Percentiles rank a stretch among this genome's conserved stretches.
Conservation (phyloP, 345 rosid genomes). For the Syzygium aromaticum region DNA sequence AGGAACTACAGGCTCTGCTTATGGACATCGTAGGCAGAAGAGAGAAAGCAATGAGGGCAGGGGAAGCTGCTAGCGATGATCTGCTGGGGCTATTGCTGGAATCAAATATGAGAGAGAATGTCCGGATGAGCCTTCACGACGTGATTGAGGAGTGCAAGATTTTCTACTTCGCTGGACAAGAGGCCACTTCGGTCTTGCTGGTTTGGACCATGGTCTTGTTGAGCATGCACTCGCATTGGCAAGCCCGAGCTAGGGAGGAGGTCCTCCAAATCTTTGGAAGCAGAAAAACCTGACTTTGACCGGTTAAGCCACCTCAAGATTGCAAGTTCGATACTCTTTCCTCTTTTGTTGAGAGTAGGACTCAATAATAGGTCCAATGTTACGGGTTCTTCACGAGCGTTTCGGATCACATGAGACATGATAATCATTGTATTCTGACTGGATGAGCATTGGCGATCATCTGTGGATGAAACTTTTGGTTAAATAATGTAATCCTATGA, state of each 20-base stretch:
- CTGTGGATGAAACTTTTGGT: too few species aligned
- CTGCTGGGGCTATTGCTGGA: constrained; percentile 38
- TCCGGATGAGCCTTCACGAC: constrained; percentile 27
- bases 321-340: constrained; percentile 15
- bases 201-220: constrained; percentile 52
- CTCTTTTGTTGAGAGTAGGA: too few species aligned
- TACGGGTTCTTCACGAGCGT: too few species aligned
- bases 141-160: constrained; percentile 57
- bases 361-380: too few species aligned
- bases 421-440: too few species aligned
- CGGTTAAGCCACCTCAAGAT: constrained; percentile 34
- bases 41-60: constrained; percentile 21
- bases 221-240: constrained; percentile 49
- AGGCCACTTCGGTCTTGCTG: constrained; percentile 44
- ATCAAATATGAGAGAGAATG: constrained; percentile 23
- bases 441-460: constrained; percentile 8
- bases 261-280: constrained; percentile 36
- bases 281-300: constrained; percentile 10
- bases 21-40: constrained; percentile 23
- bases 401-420: too few species aligned
- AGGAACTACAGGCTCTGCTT: constrained; percentile 21
- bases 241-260: constrained; percentile 49
- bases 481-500: too few species aligned
- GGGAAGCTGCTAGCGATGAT: constrained; percentile 16
- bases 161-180: constrained; percentile 61